Evolutionary conservation across 495 filamentous ascomycete species (phyloP).

Genomic region (Penicillium coffeae): DNA sequence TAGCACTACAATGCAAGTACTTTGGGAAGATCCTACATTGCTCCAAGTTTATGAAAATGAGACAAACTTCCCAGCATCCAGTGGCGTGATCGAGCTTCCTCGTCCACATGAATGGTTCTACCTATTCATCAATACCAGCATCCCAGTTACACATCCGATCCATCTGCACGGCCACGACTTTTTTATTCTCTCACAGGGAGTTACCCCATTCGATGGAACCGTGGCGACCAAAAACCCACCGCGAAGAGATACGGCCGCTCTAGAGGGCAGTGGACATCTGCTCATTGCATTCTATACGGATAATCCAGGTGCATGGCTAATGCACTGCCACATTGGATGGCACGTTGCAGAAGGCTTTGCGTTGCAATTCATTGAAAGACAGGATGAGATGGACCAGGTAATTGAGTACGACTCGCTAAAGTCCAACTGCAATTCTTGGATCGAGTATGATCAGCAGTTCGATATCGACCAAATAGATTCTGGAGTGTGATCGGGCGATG

Average conservation of each 20-base stretch:
- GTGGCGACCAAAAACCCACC: slow-evolving; percentile 2
- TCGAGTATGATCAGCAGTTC: not conserved
- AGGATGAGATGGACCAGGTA: slow-evolving; percentile 1
- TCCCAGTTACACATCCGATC: slow-evolving; percentile 16
- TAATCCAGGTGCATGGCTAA: slow-evolving; percentile 7
- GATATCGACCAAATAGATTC: slow-evolving; percentile 2
- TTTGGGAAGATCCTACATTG: slow-evolving; percentile 21
- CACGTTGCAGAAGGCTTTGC: slow-evolving; percentile 8
- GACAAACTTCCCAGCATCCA: slow-evolving; percentile 8
- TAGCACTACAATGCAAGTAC: slow-evolving; percentile 16
- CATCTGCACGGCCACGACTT: slow-evolving; percentile 27
- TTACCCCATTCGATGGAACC: not conserved
- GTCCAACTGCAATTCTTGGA: slow-evolving; percentile 9
- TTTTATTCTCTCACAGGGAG: slow-evolving; percentile 17
- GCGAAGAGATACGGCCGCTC: slow-evolving; percentile 10
- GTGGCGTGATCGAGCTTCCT: slow-evolving; percentile 16
- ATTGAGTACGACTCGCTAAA: slow-evolving; percentile 11
- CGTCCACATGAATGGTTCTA: slow-evolving; percentile 59
- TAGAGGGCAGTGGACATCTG: slow-evolving; percentile 3
- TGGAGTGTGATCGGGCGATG: not conserved
- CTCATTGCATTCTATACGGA: slow-evolving; percentile 6
- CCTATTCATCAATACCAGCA: slow-evolving; percentile 39
- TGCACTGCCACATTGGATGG: slow-evolving; percentile 14
- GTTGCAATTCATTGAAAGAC: slow-evolving; percentile 8
- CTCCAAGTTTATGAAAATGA: slow-evolving; percentile 16